These are phyloP conservation scores for Trichoderma asperelloides DNA, from an alignment of 495 filamentous ascomycete genomes.

Conservation along the genomic window DNA sequence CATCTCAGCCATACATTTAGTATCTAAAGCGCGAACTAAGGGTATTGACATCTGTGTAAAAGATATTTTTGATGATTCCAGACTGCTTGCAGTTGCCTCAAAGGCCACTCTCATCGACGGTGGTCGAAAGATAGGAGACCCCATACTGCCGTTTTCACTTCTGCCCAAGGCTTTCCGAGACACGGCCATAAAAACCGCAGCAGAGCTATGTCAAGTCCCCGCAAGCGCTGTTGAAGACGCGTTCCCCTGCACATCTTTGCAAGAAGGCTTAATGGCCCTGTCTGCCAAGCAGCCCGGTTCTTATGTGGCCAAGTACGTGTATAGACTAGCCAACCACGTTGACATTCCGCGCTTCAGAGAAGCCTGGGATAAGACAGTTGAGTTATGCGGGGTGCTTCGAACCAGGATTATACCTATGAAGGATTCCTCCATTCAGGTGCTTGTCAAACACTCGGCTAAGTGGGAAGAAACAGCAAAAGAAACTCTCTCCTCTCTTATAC, in stretches of 20 bases:
- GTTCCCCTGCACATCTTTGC: constrained; percentile 51
- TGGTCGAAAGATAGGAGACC: too few relatives aligned
- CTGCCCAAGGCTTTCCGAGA: background rate
- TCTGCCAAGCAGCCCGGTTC: constrained; percentile 18
- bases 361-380: constrained; percentile 44
- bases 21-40: constrained; percentile 28
- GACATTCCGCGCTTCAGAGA: constrained; percentile 19
- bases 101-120: background rate
- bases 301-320: constrained; percentile 35
- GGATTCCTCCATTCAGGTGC: constrained; percentile 16
- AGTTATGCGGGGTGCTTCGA: constrained; percentile 52
- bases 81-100: background rate
- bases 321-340: constrained; percentile 13
- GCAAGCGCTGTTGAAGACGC: constrained; percentile 32
- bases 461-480: background rate
- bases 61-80: constrained; percentile 14
- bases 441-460: constrained; percentile 12
- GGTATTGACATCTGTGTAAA: constrained; percentile 26
- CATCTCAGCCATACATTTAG: constrained; percentile 14
- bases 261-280: constrained; percentile 35
- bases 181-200: background rate
- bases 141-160: background rate
- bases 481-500: background rate
- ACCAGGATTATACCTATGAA: constrained; percentile 31
- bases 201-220: background rate